These are phyloP conservation scores for Fraxinus angustifolia DNA, from an alignment of 305 asterid species.

Conservation along the genomic window DNA sequence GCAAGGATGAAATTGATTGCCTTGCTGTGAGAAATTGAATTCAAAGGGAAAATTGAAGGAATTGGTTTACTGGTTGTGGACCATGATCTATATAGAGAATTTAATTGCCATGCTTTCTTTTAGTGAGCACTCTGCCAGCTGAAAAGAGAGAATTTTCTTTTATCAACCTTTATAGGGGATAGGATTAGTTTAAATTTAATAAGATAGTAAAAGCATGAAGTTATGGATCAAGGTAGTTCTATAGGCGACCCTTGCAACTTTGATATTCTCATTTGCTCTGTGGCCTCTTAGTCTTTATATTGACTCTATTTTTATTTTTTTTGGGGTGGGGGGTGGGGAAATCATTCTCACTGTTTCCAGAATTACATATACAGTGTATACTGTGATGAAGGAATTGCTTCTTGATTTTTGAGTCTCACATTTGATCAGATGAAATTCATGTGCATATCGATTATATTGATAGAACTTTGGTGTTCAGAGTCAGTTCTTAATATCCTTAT, in stretches of 20 bases:
- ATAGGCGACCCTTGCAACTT: neutral
- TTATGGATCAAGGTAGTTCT: neutral
- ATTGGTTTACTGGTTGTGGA: neutral
- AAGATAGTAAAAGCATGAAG: neutral
- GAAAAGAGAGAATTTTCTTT: neutral
- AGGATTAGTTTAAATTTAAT: neutral
- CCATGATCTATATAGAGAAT: neutral
- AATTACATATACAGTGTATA: neutral
- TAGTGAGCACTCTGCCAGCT: neutral
- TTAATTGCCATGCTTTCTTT: neutral
- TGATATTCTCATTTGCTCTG: neutral
- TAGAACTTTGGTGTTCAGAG: neutral
- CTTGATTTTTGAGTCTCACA: neutral
- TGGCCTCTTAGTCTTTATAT: neutral
- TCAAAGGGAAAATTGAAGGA: neutral
- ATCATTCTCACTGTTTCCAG: neutral
- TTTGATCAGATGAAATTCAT: neutral
- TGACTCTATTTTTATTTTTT: neutral
- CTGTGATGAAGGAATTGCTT: neutral
- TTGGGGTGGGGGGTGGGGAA: no score
- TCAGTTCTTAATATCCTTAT: neutral
- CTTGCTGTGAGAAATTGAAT: neutral
- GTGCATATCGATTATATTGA: neutral
- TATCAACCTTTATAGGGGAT: neutral
- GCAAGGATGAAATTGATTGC: neutral